A percentile compares a stretch with the other conserved stretches of the same genome.
Evolutionary conservation across 192 early-diverging fungal genomes (phyloP).

Genomic region (Thoreauomyces humboldtii): DNA sequence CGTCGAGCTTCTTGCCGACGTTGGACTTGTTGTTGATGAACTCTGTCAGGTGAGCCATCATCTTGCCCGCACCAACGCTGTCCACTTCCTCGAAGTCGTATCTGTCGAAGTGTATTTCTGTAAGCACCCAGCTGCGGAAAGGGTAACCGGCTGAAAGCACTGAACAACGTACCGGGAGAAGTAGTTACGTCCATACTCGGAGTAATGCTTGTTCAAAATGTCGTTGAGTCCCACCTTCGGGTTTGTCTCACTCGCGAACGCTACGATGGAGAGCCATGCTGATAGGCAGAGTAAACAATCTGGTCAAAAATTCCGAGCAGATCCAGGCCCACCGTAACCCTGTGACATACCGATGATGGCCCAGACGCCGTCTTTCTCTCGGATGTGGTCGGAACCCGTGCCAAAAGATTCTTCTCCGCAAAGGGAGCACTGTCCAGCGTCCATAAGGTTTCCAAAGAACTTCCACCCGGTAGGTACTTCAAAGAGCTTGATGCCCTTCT

Average conservation of each 20-base stretch:
- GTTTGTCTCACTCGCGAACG: constrained; percentile 60
- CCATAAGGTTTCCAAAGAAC: constrained; percentile 99
- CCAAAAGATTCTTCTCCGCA: constrained; percentile 99
- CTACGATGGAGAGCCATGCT: constrained; percentile 96
- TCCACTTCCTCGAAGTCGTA: constrained; percentile 98
- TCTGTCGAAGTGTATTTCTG: constrained; percentile 49
- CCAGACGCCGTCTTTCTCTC: constrained; percentile 99
- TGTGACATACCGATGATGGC: constrained; percentile 70
- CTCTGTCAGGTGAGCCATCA: constrained; percentile 72
- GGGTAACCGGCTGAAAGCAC: neutral
- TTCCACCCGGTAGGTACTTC: constrained; percentile 88
- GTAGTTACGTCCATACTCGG: constrained; percentile 92
- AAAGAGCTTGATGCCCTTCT: constrained; percentile 73
- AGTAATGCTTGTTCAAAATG: constrained; percentile 78
- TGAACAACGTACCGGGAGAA: constrained; percentile 67
- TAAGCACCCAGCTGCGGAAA: no score
- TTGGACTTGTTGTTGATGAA: constrained; percentile 46
- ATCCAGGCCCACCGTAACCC: neutral
- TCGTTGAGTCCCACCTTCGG: constrained; percentile 64
- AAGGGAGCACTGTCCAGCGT: constrained; percentile 86
- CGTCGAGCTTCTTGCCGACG: constrained; percentile 64
- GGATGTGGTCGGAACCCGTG: constrained; percentile 97
- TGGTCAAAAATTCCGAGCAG: neutral
- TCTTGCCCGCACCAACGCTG: constrained; percentile 67
- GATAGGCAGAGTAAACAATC: constrained; percentile 4